Percentiles rank a stretch among this genome's conserved stretches.
Conservation (phyloP, 257 asterid species). For the Solanum arcanum region DNA sequence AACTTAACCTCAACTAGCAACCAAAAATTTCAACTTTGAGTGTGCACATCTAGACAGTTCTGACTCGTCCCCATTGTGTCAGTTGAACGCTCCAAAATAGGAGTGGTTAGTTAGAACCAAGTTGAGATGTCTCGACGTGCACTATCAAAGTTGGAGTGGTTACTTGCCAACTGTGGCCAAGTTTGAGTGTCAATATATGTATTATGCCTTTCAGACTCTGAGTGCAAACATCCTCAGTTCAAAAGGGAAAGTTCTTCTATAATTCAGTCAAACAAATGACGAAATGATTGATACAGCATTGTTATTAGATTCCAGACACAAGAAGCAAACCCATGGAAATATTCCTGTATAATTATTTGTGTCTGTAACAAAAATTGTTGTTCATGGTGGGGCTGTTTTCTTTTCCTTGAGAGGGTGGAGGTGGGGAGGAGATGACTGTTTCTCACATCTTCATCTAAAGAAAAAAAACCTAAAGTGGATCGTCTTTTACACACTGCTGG, state of each 20-base stretch:
- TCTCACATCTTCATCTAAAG: not conserved
- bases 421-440: not conserved
- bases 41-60: not conserved
- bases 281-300: not conserved
- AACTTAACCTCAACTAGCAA: not conserved
- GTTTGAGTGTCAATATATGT: not conserved
- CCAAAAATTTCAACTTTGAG: not conserved
- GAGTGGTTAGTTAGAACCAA: not conserved
- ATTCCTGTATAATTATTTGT: not conserved
- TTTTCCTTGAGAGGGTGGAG: not conserved
- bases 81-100: not conserved
- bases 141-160: not conserved
- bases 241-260: not conserved
- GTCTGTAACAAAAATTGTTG: not conserved
- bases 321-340: not conserved
- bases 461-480: slow-evolving; percentile 14
- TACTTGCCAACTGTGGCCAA: not conserved
- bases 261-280: not conserved
- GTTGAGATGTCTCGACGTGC: not conserved
- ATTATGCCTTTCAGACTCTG: not conserved
- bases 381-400: not conserved
- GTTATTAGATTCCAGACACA: not conserved
- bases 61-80: not conserved
- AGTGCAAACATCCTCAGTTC: not conserved
- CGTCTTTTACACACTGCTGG: slow-evolving; percentile 49